Conservation (phyloP, 345 rosid genomes). For the Conringia planisiliqua region DNA sequence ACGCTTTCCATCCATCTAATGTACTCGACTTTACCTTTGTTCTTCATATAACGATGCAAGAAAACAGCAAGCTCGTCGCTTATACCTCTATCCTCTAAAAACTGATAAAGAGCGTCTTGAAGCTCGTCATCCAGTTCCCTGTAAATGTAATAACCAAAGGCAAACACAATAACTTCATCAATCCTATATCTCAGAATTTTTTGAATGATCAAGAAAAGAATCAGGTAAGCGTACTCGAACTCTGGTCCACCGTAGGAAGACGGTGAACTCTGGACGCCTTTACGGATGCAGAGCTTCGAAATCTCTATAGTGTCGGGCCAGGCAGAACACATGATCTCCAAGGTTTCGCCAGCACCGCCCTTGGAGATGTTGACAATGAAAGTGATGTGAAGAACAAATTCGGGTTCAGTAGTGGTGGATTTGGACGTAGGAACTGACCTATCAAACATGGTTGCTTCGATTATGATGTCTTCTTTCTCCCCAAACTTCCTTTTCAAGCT, state of each 20-base stretch:
- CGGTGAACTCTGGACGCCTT: conserved; percentile 19
- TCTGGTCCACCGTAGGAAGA: conserved; percentile 62
- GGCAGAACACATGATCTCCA: conserved; percentile 79
- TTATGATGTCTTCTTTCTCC: conserved; percentile 61
- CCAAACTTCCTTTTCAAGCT: conserved; percentile 56
- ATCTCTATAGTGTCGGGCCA: conserved; percentile 77
- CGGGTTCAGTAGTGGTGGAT: conserved; percentile 32
- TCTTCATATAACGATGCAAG: conserved; percentile 74
- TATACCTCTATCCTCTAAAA: conserved; percentile 67
- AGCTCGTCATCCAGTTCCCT: conserved; percentile 85
- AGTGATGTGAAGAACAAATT: conserved; percentile 58
- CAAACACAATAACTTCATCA: conserved; percentile 12
- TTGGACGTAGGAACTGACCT: conserved; percentile 48
- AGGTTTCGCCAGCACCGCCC: conserved; percentile 39
- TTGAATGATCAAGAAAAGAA: neutral
- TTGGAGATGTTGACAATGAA: conserved; percentile 65
- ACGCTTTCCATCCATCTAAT: conserved; percentile 71
- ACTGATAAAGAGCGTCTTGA: conserved; percentile 62
- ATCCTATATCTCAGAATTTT: neutral
- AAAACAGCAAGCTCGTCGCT: conserved; percentile 62
- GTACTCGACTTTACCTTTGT: conserved; percentile 65
- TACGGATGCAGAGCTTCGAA: conserved; percentile 48
- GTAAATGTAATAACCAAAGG: conserved; percentile 42
- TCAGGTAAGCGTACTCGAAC: conserved; percentile 52
- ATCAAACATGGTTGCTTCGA: conserved; percentile 91